Evolutionary conservation across 2,329 filamentous ascomycete species (phyloP), one percentile per base, ranked within the genome.

Genomic region (Trichoderma sp.): DNA sequence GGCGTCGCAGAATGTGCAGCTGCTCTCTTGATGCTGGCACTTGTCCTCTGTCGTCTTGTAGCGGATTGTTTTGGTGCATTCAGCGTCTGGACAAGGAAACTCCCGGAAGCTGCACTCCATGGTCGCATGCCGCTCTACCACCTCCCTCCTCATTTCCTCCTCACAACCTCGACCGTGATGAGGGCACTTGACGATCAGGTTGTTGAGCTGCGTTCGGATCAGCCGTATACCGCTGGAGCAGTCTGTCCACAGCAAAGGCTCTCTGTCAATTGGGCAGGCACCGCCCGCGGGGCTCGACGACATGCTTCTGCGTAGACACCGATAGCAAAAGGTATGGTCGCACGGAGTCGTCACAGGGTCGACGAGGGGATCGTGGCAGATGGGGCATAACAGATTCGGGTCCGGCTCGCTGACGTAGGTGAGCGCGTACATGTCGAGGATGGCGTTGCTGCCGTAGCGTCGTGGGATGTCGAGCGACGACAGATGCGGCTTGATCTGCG

Each of bases 311-410:
- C 79, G 78, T 60, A 90, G 79, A 73, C 88, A 90, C 5, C 80
- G 80, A 61, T 84, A 83, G 73, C 88, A 90, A 74, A 90, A 90
- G 13, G 87, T 88, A 74, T 90, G 88, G 68, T 89, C 86, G 76
- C 88, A 90, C 8, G 80, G 79, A 1, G 87, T 89, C 50, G 87
- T 88, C 57, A 88, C 81, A 0, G 88, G 87, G 15, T 85, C 81
- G 57, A 90, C 79, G 50, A 90, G 82, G 3, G 88, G 85, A 12
- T 86, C 83, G 71, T 86, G 86, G 77, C 88, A 90, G 69, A 87
- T 84, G 4, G 84, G 84, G 60, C 82, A 84, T 66, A 86, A 78
- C 13, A 85, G 76, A 57, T 83, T 84, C 67, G 81, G 77, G 71
- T 86, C 84, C 39, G 78, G 73, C 19, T 79, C 81, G 52, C 73